Base-by-base conservation (phyloP, 352 stramenopile species). In the Phytophthora nicotianae region DNA sequence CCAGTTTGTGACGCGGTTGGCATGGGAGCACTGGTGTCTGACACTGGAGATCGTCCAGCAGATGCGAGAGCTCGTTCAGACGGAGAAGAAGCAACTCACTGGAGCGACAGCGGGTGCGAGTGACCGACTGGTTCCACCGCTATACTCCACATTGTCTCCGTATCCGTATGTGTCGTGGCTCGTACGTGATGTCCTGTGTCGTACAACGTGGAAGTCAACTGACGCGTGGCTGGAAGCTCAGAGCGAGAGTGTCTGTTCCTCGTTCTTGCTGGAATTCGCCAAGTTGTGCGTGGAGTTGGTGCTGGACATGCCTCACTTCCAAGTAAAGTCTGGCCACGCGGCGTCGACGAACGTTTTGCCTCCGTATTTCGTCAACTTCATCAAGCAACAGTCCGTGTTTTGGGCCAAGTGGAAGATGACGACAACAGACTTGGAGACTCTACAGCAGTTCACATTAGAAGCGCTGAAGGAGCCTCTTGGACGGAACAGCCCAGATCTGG, bases 321-420 rank as follows among this genome's bases (percentile, higher is more conserved):
- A 86, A 46, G 53, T 79, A 9, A 45, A 71, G 10, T 74, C 77
- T 29, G 63, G 68, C 10, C 74, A 79, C 42, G 67, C 81, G 20
- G 69, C 73, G 0, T 90, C 85, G 7, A 79, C 65, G 17, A 92
- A 91, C 50, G 83, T 86, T 11, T 58, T 94, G 38, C 86, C 86
- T 11, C 86, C 86, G 23, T 94, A 94, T 55, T 92, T 94, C 48
- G 79, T 94, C 20, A 94, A 94, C 46, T 94, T 94, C 47, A 86
- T 94, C 41, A 94, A 93, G 41, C 86, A 93, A 50, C 86, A 93
- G 62, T 66, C 71, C 1, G 21, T 55, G 4, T 73, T 94, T 41
- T 94, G 86, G 86, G 50, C 67, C 3, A 91, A 89, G 38, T 94
- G 83, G 83, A 90, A 83, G 50, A 81, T 94, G 57, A 73, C 74